These are phyloP conservation scores for Sanghuangporus sanghuang DNA, from an alignment of 1,284 basidiomycete genomes.

Conservation along the genomic window DNA sequence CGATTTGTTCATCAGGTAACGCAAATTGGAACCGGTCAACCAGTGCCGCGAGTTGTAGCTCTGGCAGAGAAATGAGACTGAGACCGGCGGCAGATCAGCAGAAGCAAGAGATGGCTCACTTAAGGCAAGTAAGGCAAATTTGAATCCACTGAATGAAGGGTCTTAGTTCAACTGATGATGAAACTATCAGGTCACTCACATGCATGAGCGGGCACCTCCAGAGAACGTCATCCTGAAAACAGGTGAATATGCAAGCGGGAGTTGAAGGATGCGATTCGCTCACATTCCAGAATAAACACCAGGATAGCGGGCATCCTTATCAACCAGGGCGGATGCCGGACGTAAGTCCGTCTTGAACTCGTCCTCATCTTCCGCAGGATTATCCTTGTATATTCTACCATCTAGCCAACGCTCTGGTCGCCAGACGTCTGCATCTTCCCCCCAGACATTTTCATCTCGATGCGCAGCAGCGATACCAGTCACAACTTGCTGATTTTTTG, in stretches of 20 bases:
- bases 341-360: conserved; percentile 2
- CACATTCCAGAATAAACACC: conserved; percentile 17
- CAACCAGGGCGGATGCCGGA: background rate
- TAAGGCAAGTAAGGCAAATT: conserved; percentile 13
- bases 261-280: background rate
- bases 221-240: conserved; percentile 15
- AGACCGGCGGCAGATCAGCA: background rate
- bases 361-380: background rate
- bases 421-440: conserved; percentile 28
- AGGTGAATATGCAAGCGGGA: background rate
- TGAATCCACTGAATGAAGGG: conserved; percentile 9
- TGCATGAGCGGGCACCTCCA: conserved; percentile 15
- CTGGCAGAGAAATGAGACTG: background rate
- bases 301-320: conserved; percentile 11
- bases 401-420: conserved; percentile 29
- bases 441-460: conserved; percentile 28
- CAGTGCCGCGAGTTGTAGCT: conserved; percentile 4
- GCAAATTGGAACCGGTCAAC: conserved; percentile 11
- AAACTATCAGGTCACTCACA: conserved; percentile 2
- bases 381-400: background rate
- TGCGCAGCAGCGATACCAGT: conserved; percentile 26
- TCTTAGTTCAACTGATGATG: background rate
- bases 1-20: conserved; percentile 11
- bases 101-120: background rate
- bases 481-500: conserved; percentile 18